These are phyloP conservation scores for Hypoxylon perforatum DNA, from an alignment of 495 filamentous ascomycete species.

Conservation along the genomic window DNA sequence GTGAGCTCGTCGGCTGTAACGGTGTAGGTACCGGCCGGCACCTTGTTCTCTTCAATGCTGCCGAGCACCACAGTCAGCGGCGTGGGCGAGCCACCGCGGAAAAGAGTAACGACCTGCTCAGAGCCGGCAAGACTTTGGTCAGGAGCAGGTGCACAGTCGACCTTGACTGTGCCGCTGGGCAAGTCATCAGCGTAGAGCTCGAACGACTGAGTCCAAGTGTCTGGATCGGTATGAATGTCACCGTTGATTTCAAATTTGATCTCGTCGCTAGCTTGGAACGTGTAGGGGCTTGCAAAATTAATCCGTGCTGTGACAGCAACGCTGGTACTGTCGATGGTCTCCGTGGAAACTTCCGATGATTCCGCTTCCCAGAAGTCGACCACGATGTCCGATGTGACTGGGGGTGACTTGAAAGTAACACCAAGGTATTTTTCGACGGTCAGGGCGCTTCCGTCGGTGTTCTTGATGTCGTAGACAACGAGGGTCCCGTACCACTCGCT, in stretches of 20 bases:
- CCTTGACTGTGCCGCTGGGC: conserved; percentile 14
- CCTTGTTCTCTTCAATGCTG: neutral
- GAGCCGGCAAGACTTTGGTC: neutral
- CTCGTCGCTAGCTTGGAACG: neutral
- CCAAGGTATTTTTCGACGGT: conserved; percentile 2
- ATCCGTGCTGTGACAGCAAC: conserved; percentile 5
- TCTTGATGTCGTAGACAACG: neutral
- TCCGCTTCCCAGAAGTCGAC: neutral
- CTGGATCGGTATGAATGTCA: neutral
- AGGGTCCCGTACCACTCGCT: conserved; percentile 1
- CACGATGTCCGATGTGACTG: neutral
- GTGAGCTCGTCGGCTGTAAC: neutral
- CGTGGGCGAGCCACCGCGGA: neutral
- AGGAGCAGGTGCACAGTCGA: conserved; percentile 7
- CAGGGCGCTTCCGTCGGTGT: neutral
- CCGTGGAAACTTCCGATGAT: neutral
- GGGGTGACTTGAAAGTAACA: conserved; percentile 3
- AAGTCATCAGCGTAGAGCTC: conserved; percentile 10
- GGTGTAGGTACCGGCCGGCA: neutral
- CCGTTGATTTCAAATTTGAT: conserved; percentile 3
- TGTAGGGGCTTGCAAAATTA: neutral
- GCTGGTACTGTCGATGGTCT: neutral
- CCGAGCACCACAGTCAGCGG: neutral
- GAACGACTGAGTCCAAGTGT: conserved; percentile 3
- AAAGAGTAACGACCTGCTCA: neutral